Base-by-base conservation (phyloP, 495 filamentous ascomycete genomes). In the Lasiosphaeria miniovina region DNA sequence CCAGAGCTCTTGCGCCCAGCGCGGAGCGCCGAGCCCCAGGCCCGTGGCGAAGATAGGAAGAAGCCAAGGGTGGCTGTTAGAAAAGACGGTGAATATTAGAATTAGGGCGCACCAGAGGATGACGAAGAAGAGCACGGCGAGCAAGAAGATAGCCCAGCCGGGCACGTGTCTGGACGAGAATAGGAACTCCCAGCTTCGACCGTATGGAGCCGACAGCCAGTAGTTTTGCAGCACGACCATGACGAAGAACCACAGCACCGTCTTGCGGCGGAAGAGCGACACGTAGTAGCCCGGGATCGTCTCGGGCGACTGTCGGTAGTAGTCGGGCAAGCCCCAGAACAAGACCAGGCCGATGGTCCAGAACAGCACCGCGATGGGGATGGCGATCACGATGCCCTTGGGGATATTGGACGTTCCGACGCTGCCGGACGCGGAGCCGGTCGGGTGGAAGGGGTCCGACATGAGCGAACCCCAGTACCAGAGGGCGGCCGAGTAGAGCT, bases 1-100 rank as follows among this genome's bases (percentile, higher is more conserved):
- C 85, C 85, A 88, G 54, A 85, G 74, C 63, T 82, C 83, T 66
- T 87, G 85, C n/a, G 76, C 77, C 84, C 85, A 88, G 36, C 83
- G 72, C 0, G 85, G 85, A 0, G 81, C 79, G 8, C 82, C 81
- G 36, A 63, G 57, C 7, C 61, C 61, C 8, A 88, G 54, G 4
- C 62, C 62, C 10, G 86, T 77, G 15, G 84, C 85, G 65, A 87
- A 86, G 60, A 87, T 79, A 35, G 85, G 84, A 14, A 87, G 65
- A 57, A 87, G 79, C 85, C 85, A 87, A 7, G 72, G 74, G 71
- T 87, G 84, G 17, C 71, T 72, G 54, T 76, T 80, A 17, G 78
- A 78, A 4, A 82, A 67, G 54, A 64, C 57, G 10, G 77, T 65
- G 57, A 87, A 83, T 52, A 77, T 55, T 35, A 60, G 61, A 24